phyloP scores from a whole-genome alignment of 306 rosid species.

The Vigna reflexopilosa region DNA sequence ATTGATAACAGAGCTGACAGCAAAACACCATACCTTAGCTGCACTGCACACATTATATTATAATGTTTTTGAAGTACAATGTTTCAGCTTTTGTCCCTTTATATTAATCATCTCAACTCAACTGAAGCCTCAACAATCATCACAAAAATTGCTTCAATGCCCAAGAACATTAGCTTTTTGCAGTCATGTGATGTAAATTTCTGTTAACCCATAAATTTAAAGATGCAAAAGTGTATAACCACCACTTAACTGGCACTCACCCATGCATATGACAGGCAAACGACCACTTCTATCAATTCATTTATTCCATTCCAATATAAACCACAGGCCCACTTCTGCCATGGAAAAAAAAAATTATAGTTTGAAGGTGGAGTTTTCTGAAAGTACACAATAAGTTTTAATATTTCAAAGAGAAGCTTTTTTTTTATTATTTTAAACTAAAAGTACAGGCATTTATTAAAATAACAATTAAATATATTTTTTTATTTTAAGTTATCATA shows the following conservation, averaged over 20 bases:
- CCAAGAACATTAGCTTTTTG: slow-evolving; percentile 2
- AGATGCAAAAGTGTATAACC: slow-evolving; percentile 7
- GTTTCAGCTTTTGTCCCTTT: slow-evolving; percentile 17
- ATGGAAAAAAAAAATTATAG: neutral
- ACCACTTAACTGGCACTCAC: slow-evolving; percentile 13
- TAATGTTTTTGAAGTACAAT: slow-evolving; percentile 21
- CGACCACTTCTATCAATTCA: neutral
- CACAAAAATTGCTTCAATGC: neutral
- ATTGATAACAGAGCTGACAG: neutral
- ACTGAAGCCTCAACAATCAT: neutral
- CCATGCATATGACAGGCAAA: slow-evolving; percentile 24
- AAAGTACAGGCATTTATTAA: too few relatives aligned
- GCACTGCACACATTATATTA: slow-evolving; percentile 1
- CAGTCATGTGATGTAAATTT: slow-evolving; percentile 20
- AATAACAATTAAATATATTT: too few relatives aligned
- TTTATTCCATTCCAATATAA: neutral
- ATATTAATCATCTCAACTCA: neutral
- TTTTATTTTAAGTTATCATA: too few relatives aligned
- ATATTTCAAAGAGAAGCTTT: neutral
- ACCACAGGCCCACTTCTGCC: neutral
- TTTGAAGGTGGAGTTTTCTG: neutral
- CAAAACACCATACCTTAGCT: neutral
- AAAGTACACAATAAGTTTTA: neutral
- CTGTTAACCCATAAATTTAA: slow-evolving; percentile 14
- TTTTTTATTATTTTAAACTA: too few relatives aligned